Evolutionary conservation across 2,329 filamentous ascomycete genomes (phyloP).

Genomic region (Furcasterigmium sp.): DNA sequence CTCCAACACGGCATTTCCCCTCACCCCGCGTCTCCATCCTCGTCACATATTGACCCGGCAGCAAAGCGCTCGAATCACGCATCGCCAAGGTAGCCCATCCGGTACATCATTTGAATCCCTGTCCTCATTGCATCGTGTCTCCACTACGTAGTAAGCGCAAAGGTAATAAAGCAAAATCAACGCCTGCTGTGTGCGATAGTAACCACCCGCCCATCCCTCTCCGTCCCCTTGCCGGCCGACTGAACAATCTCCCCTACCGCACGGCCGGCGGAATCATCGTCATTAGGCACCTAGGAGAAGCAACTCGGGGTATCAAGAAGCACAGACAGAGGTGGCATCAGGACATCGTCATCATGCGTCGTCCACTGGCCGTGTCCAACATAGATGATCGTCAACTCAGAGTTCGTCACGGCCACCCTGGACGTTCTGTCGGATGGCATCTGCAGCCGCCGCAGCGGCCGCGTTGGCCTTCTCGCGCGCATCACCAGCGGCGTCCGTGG

Average conservation of each 20-base stretch:
- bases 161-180: background rate
- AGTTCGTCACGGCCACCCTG: conserved; percentile 1
- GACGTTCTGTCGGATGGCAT: background rate
- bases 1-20: too few relatives aligned
- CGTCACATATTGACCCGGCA: too few relatives aligned
- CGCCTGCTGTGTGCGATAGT: background rate
- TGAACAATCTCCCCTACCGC: background rate
- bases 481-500: conserved; percentile 15
- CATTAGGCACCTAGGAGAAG: too few relatives aligned
- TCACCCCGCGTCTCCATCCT: too few relatives aligned
- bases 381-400: background rate
- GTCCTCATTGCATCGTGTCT: background rate
- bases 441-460: background rate
- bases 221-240: background rate
- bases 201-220: background rate
- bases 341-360: background rate
- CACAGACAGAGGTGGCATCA: conserved; percentile 4
- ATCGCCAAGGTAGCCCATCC: too few relatives aligned
- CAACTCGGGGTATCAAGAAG: conserved; percentile 12
- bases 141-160: background rate
- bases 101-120: too few relatives aligned
- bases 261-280: too few relatives aligned
- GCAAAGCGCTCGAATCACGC: too few relatives aligned
- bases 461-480: conserved; percentile 1
- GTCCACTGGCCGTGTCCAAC: background rate